Evolutionary conservation across 169 alveolate species (phyloP).

Genomic region (Eimeria necatrix): DNA sequence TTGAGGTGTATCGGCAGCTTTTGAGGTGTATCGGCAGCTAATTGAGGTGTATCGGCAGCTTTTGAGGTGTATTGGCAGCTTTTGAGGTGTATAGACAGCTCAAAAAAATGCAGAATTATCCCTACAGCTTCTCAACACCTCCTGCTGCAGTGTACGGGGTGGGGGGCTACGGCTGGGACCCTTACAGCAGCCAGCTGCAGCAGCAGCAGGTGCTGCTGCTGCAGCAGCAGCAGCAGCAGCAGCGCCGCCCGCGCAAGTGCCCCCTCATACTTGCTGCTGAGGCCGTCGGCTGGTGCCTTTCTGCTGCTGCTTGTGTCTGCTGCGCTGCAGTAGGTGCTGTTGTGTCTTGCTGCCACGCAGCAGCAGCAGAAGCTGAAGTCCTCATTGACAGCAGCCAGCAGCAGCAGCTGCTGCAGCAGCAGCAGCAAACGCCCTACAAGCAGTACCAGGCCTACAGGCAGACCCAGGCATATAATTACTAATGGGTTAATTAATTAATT

Average conservation of each 20-base stretch:
- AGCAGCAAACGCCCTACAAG: slow-evolving; percentile 2
- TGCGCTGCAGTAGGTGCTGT: slow-evolving; percentile 3
- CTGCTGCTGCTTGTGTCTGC: background rate
- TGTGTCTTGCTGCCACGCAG: slow-evolving; percentile 29
- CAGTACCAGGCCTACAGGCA: background rate
- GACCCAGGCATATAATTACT: background rate
- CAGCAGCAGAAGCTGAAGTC: background rate
- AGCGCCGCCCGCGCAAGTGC: background rate
- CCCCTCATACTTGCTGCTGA: background rate
- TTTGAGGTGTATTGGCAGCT: too few relatives aligned
- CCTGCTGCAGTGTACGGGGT: background rate
- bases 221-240: slow-evolving; percentile 28
- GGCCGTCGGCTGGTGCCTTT: background rate
- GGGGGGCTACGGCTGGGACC: background rate
- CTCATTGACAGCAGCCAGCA: background rate
- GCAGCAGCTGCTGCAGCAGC: too few relatives aligned
- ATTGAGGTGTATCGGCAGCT: background rate
- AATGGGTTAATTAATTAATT: too few relatives aligned
- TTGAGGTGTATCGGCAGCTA: slow-evolving; percentile 5
- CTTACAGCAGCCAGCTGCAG: background rate
- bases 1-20: background rate
- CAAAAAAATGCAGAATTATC: background rate
- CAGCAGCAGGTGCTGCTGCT: background rate
- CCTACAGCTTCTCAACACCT: background rate
- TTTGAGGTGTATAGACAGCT: too few relatives aligned